Base-by-base conservation (phyloP, 169 alveolate species). In the Plasmodium berghei region DNA sequence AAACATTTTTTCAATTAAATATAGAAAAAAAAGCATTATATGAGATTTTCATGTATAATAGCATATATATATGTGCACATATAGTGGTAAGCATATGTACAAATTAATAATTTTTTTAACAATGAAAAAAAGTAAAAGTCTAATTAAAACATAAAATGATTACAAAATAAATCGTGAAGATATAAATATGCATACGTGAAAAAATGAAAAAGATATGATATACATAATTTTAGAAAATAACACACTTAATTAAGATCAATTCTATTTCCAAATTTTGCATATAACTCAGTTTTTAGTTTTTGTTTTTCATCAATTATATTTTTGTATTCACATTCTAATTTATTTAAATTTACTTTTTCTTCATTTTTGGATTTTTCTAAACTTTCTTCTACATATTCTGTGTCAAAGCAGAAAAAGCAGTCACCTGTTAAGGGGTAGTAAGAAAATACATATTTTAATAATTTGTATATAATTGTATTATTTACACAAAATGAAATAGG, bases 251-350 rank as follows among this genome's bases (percentile, higher is more conserved):
- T 80, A 34, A 80, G 90, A 56, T 80, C 90, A 52, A 80, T 80
- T 59, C 90, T 64, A 28, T 80, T 80, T 45, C 90, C 90, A 80
- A 80, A 80, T 55, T 80, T 80, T 59, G 90, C 90, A 67, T 80
- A 80, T 48, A 80, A 67, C 28, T 80, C 90, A n/a, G 90, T 80
- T 80, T 80, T 80, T 63, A 80, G 46, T 80, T 80, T 49, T 80
- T 80, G 62, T 61, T 80, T 80, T 58, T 80, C 90, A 64, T 24
- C 55, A 28, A 42, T n/a, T 3, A 54, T 64, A 49, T 63, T 52
- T 66, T 80, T 80, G 55, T 80, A 80, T 46, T 80, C 90, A 14
- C 20, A n/a, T 80, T 80, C 90, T 54, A 80, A 66, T 59, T 80
- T 67, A 70, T 16, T 80, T 71, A 80, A 80, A 28, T 66, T 80